phyloP scores from a whole-genome alignment of 306 rosid species.

The Rubus idaeus region DNA sequence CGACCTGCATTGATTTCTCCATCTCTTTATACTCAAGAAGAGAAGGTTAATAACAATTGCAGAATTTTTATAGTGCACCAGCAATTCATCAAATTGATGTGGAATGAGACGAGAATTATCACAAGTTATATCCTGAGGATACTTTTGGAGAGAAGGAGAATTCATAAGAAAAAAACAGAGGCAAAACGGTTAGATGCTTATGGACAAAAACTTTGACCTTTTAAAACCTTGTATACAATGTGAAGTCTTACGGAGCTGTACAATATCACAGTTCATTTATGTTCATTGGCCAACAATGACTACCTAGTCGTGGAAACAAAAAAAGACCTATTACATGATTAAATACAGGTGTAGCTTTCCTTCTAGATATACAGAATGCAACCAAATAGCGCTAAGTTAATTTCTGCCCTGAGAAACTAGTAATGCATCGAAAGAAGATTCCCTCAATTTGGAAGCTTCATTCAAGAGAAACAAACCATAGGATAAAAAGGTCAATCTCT shows the following conservation, averaged over 20 bases:
- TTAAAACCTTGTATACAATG: background rate
- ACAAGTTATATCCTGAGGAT: too few species aligned
- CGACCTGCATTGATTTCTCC: too few species aligned
- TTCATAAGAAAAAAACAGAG: background rate
- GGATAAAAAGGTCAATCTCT: constrained; percentile 38
- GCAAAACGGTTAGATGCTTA: background rate
- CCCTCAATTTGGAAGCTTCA: constrained; percentile 27
- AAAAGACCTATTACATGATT: constrained; percentile 20
- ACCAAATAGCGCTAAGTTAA: constrained; percentile 21
- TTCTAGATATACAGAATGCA: constrained; percentile 23
- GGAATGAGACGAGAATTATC: too few species aligned
- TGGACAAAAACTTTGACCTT: background rate
- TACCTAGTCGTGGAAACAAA: constrained; percentile 12
- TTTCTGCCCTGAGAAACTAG: constrained; percentile 23
- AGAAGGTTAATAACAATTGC: background rate
- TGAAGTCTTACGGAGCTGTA: constrained; percentile 19
- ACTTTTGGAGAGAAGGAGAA: too few species aligned
- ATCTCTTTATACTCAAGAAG: background rate
- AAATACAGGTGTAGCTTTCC: constrained; percentile 17
- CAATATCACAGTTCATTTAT: constrained; percentile 22
- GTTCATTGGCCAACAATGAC: constrained; percentile 30
- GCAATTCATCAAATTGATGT: too few species aligned
- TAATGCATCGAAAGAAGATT: constrained; percentile 19
- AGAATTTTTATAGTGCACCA: too few species aligned
- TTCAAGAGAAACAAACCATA: constrained; percentile 22